Percentiles rank a stretch among this genome's conserved stretches.
phyloP scores from a whole-genome alignment of 2,329 filamentous ascomycete species.

The Pestalotiopsis sp. region DNA sequence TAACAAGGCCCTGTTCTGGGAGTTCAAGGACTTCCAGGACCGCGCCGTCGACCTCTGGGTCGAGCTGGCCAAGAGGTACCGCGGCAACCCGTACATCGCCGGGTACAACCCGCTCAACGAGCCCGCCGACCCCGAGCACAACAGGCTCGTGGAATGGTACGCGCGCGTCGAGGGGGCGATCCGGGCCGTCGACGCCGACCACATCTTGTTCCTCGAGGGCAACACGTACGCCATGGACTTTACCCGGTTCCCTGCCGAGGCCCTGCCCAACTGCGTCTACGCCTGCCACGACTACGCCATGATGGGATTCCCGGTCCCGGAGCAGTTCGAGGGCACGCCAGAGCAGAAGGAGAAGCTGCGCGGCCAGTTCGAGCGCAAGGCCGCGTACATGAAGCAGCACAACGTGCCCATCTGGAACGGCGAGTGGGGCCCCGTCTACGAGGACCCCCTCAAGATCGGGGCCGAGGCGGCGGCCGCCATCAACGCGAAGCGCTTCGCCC shows the following conservation, averaged over 20 bases:
- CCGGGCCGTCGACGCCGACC: slow-evolving; percentile 39
- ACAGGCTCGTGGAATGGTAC: slow-evolving; percentile 38
- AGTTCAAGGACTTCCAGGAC: slow-evolving; percentile 44
- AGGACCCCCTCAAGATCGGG: slow-evolving; percentile 39
- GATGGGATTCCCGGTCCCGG: slow-evolving; percentile 44
- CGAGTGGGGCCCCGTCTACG: slow-evolving; percentile 56
- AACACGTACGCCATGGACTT: slow-evolving; percentile 59
- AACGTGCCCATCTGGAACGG: slow-evolving; percentile 49
- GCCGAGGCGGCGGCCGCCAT: slow-evolving; percentile 29
- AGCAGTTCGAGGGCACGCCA: slow-evolving; percentile 40
- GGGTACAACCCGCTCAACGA: slow-evolving; percentile 39
- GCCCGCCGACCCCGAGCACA: slow-evolving; percentile 25
- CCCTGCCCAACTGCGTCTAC: slow-evolving; percentile 44
- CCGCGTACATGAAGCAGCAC: slow-evolving; percentile 43
- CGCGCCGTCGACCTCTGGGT: slow-evolving; percentile 42
- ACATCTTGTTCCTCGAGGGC: slow-evolving; percentile 51
- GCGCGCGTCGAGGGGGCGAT: slow-evolving; percentile 35
- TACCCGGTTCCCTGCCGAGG: slow-evolving; percentile 39
- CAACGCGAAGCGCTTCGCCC: slow-evolving; percentile 42
- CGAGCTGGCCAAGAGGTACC: slow-evolving; percentile 39
- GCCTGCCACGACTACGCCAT: slow-evolving; percentile 50
- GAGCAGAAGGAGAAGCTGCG: slow-evolving; percentile 46
- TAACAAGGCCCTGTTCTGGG: slow-evolving; percentile 42
- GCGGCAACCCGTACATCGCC: slow-evolving; percentile 40
- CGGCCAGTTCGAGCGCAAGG: slow-evolving; percentile 42